Percentiles rank a stretch among this genome's conserved stretches.
Conservation (phyloP, 768 basidiomycete genomes). For the Strobilomyces echinocephalus region DNA sequence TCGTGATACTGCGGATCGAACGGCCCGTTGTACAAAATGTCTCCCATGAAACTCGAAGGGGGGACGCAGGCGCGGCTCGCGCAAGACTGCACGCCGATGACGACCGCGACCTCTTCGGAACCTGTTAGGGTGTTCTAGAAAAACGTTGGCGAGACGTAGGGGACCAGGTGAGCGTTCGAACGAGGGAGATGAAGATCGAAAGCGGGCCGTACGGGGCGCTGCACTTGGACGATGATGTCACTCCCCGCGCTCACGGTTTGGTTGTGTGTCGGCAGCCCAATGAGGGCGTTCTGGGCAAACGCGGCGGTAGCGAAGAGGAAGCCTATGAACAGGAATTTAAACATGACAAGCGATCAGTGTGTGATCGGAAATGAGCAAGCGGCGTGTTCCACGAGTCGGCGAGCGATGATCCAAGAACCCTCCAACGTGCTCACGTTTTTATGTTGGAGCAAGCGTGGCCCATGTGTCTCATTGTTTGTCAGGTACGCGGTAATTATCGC, state of each 20-base stretch:
- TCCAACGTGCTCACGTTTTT: background rate
- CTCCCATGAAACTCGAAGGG: conserved; percentile 34
- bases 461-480: background rate
- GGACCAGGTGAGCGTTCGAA: background rate
- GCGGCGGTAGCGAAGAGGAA: conserved; percentile 32
- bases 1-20: conserved; percentile 36
- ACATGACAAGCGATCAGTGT: conserved; percentile 7
- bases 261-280: conserved; percentile 35
- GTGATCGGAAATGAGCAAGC: too few relatives aligned
- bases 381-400: too few relatives aligned
- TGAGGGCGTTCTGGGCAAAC: conserved; percentile 38
- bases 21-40: conserved; percentile 44
- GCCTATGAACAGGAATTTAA: conserved; percentile 11
- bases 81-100: conserved; percentile 42
- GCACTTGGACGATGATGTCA: conserved; percentile 41
- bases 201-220: conserved; percentile 39
- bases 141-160: background rate
- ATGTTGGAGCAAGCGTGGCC: background rate
- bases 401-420: too few relatives aligned
- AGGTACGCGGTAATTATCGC: background rate
- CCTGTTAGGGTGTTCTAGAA: conserved; percentile 34
- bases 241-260: conserved; percentile 35
- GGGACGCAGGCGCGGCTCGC: conserved; percentile 20
- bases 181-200: background rate
- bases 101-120: conserved; percentile 42